Conservation (phyloP, 352 stramenopile genomes). For the Globisporangium paroecandrum region DNA sequence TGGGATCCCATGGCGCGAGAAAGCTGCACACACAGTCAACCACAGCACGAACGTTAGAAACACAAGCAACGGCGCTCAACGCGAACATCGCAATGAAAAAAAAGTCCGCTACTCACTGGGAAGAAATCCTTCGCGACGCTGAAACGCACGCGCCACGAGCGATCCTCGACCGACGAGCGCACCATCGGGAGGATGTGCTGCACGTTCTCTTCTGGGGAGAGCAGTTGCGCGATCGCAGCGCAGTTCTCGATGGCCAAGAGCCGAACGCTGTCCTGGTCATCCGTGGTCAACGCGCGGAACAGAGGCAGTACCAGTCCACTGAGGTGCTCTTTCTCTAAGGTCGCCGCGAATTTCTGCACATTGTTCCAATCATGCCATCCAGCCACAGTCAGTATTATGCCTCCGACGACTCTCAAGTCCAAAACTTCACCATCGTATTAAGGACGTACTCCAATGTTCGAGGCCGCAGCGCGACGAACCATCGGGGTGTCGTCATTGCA, state of each 20-base stretch:
- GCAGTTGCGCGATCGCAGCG: conserved; percentile 65
- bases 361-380: background rate
- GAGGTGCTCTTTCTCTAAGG: conserved; percentile 76
- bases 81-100: background rate
- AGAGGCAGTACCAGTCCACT: conserved; percentile 69
- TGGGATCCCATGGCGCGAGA: conserved; percentile 74
- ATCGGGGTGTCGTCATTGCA: conserved; percentile 88
- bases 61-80: background rate
- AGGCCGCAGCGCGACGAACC: conserved; percentile 74
- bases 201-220: conserved; percentile 75
- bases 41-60: background rate
- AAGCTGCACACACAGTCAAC: conserved; percentile 24
- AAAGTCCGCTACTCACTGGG: conserved; percentile 32
- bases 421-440: background rate
- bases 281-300: conserved; percentile 85
- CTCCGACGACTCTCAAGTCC: background rate
- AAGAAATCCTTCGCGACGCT: conserved; percentile 94
- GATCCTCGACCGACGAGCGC: conserved; percentile 74
- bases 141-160: conserved; percentile 92
- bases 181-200: conserved; percentile 74
- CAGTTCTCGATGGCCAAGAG: conserved; percentile 90
- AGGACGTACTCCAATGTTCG: conserved; percentile 66
- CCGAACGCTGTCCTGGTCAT: conserved; percentile 95
- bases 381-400: background rate
- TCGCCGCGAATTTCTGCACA: conserved; percentile 61